Evolutionary conservation across 176 grass and related monocot genomes (phyloP).

Genomic region (sorghum (Sorghum bicolor)): DNA sequence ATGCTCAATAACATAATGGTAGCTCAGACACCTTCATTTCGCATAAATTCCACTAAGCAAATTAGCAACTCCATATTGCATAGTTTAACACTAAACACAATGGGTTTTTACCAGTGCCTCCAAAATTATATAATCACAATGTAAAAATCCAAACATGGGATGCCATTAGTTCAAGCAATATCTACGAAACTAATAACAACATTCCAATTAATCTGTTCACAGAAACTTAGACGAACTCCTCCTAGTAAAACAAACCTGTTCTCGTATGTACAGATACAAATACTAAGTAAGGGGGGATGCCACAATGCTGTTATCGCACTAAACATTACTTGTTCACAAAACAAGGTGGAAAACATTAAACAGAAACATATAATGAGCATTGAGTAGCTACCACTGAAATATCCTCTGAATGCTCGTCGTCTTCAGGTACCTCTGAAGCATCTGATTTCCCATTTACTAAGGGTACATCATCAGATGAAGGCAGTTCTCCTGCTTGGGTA

Average conservation of each 20-base stretch:
- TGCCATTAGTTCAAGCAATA: not conserved
- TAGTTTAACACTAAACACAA: not conserved
- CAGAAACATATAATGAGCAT: not conserved
- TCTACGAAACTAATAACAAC: not conserved
- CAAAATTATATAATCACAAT: not conserved
- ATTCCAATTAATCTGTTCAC: not conserved
- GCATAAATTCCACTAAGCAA: not conserved
- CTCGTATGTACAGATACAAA: not conserved
- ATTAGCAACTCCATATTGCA: not conserved
- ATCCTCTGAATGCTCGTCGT: slow-evolving; percentile 39
- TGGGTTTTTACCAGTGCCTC: not conserved
- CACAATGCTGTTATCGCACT: not conserved
- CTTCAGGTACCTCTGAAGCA: slow-evolving; percentile 15
- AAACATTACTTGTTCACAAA: not conserved
- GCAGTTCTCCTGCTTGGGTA: not conserved
- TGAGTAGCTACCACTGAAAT: slow-evolving; percentile 39
- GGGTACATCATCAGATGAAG: slow-evolving; percentile 7
- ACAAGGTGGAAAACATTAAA: not conserved
- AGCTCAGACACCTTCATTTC: not conserved
- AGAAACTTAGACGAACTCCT: not conserved
- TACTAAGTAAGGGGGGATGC: not conserved
- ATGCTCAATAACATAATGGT: not conserved
- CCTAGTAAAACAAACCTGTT: not conserved
- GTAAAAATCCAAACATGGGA: not conserved
- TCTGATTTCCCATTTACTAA: slow-evolving; percentile 39